These are phyloP conservation scores for Suhomyces bribrorum DNA, from an alignment of 1,139 yeast genomes.

Conservation along the genomic window DNA sequence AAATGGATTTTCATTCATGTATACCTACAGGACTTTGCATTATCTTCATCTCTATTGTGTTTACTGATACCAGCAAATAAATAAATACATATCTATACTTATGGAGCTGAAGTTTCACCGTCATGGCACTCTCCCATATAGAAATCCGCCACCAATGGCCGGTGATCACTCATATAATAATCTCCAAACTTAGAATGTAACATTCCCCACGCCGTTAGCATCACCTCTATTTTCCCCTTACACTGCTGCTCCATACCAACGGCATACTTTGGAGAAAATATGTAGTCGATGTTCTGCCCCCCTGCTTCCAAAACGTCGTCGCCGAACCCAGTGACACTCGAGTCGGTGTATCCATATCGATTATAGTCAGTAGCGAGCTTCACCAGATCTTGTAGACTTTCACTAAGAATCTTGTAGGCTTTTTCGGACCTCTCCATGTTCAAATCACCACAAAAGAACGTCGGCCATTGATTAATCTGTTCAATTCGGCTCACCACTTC, in stretches of 20 bases:
- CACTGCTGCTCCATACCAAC: slow-evolving; percentile 27
- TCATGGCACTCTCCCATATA: slow-evolving; percentile 3
- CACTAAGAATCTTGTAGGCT: slow-evolving; percentile 31
- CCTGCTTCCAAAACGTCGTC: slow-evolving; percentile 32
- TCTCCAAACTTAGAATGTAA: slow-evolving; percentile 49
- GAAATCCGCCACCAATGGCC: slow-evolving; percentile 54
- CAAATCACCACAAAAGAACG: slow-evolving; percentile 37
- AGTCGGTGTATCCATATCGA: slow-evolving; percentile 44
- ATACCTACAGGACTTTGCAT: not conserved
- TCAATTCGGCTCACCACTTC: slow-evolving; percentile 44
- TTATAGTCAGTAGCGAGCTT: slow-evolving; percentile 26
- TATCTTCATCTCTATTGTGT: not conserved
- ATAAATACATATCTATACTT: too few relatives aligned
- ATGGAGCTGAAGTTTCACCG: too few relatives aligned
- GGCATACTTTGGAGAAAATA: slow-evolving; percentile 43
- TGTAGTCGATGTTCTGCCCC: slow-evolving; percentile 50
- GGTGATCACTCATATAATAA: slow-evolving; percentile 52
- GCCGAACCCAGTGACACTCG: slow-evolving; percentile 54
- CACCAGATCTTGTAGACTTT: slow-evolving; percentile 34
- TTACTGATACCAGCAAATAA: too few relatives aligned
- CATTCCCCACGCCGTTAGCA: slow-evolving; percentile 41
- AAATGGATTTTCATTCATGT: not conserved
- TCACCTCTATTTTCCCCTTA: slow-evolving; percentile 16
- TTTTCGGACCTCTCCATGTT: slow-evolving; percentile 20
- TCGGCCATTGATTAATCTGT: slow-evolving; percentile 41